phyloP scores from a whole-genome alignment of 2,329 filamentous ascomycete genomes.

The Paraconiothyrium brasiliense region DNA sequence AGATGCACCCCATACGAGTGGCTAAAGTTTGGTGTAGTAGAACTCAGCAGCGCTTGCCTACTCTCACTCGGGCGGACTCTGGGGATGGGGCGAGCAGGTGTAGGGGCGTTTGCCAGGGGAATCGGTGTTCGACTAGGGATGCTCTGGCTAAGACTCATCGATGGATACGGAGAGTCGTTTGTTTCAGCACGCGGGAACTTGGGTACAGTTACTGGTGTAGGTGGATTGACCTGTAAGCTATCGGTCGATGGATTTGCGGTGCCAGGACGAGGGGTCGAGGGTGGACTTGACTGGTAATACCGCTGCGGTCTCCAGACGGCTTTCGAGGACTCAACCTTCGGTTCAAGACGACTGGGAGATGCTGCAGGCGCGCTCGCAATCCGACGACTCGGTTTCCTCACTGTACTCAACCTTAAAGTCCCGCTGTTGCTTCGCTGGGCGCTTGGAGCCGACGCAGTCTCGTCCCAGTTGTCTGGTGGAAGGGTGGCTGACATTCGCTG shows the following conservation, averaged over 20 bases:
- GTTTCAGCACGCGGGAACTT: background rate
- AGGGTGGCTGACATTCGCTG: conserved; percentile 26
- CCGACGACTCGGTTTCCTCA: background rate
- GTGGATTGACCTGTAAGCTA: background rate
- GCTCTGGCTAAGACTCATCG: background rate
- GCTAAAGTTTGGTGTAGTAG: background rate
- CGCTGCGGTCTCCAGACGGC: too few relatives aligned
- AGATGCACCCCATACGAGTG: background rate
- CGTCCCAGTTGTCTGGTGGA: conserved; percentile 29
- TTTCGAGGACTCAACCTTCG: too few relatives aligned
- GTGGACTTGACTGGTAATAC: background rate
- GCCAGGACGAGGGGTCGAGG: background rate
- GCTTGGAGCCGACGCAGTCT: background rate
- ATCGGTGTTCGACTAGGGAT: background rate
- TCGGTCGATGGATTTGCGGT: background rate
- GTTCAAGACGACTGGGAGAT: too few relatives aligned
- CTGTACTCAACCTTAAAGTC: conserved; percentile 12
- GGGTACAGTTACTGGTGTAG: background rate
- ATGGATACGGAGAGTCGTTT: background rate
- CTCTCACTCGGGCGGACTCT: background rate
- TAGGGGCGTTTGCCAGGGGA: too few relatives aligned
- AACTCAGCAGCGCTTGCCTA: background rate
- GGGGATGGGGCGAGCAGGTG: background rate
- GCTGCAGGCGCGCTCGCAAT: background rate
- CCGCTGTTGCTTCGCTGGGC: conserved; percentile 22